Percentiles rank a stretch among this genome's conserved stretches.
Evolutionary conservation across 2,329 filamentous ascomycete genomes (phyloP).

Genomic region (Claviceps cyperi): DNA sequence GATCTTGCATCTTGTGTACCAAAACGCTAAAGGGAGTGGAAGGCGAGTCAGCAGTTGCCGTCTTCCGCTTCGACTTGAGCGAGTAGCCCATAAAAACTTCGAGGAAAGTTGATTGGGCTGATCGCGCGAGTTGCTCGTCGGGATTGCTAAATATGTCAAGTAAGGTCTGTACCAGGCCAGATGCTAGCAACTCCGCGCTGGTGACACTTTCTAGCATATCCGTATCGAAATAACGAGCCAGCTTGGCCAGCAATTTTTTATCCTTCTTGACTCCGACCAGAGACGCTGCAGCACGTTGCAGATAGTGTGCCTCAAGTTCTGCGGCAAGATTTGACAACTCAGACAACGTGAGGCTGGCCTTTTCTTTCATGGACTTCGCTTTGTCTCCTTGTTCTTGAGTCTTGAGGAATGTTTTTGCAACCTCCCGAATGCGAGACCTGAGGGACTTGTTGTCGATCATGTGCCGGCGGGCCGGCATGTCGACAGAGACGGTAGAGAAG

Average conservation of each 20-base stretch:
- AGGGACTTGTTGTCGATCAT: constrained; percentile 39
- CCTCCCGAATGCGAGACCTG: constrained; percentile 51
- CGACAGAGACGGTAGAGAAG: constrained; percentile 49
- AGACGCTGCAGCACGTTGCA: constrained; percentile 34
- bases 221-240: constrained; percentile 76
- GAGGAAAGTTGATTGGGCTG: constrained; percentile 71
- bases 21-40: constrained; percentile 80
- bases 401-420: constrained; percentile 73
- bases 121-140: constrained; percentile 43
- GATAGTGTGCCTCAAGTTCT: constrained; percentile 60
- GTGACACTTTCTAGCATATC: constrained; percentile 88
- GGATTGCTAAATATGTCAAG: constrained; percentile 68
- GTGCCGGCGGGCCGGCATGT: constrained; percentile 35
- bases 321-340: constrained; percentile 57
- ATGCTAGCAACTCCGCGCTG: constrained; percentile 84
- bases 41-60: constrained; percentile 51
- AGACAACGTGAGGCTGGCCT: constrained; percentile 61
- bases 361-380: constrained; percentile 59
- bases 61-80: constrained; percentile 50
- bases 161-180: constrained; percentile 73
- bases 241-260: constrained; percentile 51
- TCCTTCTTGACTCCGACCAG: constrained; percentile 31
- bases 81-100: constrained; percentile 79
- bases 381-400: constrained; percentile 64
- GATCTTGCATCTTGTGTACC: constrained; percentile 86